Base-by-base conservation (phyloP, 2,329 filamentous ascomycete genomes). In the Colletotrichum tropicale region DNA sequence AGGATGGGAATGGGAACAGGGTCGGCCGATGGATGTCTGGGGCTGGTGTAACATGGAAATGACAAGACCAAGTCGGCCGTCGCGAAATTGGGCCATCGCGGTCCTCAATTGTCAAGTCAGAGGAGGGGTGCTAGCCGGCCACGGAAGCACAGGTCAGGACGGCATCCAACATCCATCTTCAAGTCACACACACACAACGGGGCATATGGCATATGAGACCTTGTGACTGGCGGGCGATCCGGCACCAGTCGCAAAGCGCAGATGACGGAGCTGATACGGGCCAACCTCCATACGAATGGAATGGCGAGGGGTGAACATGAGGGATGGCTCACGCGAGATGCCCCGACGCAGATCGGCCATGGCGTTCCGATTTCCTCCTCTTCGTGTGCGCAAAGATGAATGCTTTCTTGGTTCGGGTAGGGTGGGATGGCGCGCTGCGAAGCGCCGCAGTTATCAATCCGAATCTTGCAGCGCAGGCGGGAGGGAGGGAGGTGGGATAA, bases 361-460 rank as follows among this genome's bases (percentile, higher is more conserved):
- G 48, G 55, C 66, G 65, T 52, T 28, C 58, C 67, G 34, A 58
- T 30, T 70, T 30, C 24, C 38, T 55, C 36, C 56, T 70, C 66
- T 32, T 8, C 60, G 61, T 18, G 32, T 64, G 71, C 38, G 66
- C 30, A 38, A 38, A 60, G 55, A 9, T 34, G 34, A 58, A 21
- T 43, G 55, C 13, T 28, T 64, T 32, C 21, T 21, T 43, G 62
- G 30, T 62, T 62, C 28, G 55, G 30, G 56, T 36, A 72, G 66
- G 71, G 71, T 56, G 71, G 71, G 66, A 73, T 73, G 66, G 70
- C 61, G 62, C 70, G 60, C 56, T 69, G 64, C 70, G 55, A 72
- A 69, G 64, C 70, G 55, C 55, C 55, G 70, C 56, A 68, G 21
- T 68, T 21, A 62, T 72, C 13, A 56, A 72, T 34, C 55, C 61